Conservation (phyloP, 2,329 filamentous ascomycete genomes). For the Nannizziopsis arthrosporioides region DNA sequence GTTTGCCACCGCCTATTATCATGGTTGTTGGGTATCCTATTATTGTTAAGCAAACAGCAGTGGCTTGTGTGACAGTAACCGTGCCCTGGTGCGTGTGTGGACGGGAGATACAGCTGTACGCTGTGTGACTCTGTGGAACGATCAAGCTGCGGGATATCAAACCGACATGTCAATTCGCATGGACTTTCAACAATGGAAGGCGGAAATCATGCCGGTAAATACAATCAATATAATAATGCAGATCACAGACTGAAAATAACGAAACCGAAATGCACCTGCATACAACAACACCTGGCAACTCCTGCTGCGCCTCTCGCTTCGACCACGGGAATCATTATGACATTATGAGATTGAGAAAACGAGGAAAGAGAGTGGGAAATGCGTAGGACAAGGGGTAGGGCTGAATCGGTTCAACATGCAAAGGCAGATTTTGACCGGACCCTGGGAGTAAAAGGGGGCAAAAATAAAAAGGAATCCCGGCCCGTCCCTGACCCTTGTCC, state of each 20-base stretch:
- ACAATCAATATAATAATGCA: background rate
- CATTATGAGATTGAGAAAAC: background rate
- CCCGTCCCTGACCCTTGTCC: too few relatives aligned
- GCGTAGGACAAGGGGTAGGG: background rate
- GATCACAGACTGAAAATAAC: background rate
- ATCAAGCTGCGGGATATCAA: background rate
- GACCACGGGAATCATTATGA: slow-evolving; percentile 3
- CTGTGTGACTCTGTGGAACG: background rate
- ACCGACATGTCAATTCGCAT: too few relatives aligned
- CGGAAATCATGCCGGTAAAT: background rate
- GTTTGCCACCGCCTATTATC: too few relatives aligned
- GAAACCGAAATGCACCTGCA: background rate
- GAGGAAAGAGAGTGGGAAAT: background rate
- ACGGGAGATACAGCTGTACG: background rate
- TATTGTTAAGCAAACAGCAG: background rate
- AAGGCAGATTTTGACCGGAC: too few relatives aligned
- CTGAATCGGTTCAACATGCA: background rate
- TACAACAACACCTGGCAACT: background rate
- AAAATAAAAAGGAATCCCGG: too few relatives aligned
- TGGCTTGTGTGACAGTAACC: slow-evolving; percentile 1
- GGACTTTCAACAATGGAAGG: background rate
- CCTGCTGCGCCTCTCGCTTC: slow-evolving; percentile 9
- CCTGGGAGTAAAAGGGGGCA: too few relatives aligned
- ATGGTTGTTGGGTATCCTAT: too few relatives aligned
- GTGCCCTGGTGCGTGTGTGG: background rate